Evolutionary conservation across 225 moss, liverwort and hornwort species (phyloP), one percentile per base, ranked within the genome.

Genomic region (Lunularia cruciata): DNA sequence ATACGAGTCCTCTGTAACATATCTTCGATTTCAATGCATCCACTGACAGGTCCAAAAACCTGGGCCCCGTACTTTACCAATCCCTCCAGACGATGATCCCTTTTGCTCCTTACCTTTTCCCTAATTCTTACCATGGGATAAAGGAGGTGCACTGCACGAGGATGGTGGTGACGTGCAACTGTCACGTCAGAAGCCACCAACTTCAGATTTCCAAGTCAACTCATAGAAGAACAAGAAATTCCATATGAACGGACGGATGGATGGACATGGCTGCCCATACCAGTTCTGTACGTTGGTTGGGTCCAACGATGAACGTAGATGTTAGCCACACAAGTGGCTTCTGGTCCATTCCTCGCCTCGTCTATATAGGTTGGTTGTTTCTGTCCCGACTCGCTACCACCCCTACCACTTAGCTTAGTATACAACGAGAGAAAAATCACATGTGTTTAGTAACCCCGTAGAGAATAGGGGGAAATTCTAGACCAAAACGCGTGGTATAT

Each of bases 61-160:
- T 32, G 57, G 57, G 35, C 57, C n/a, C 57, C 33, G 57, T 58
- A 34, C 57, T 58, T 58, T 35, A 35, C 57, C 57, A 10, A 55
- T 55, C 55, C 55, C 28, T 55, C 55, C 4, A n/a, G n/a, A n/a
- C n/a, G n/a, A n/a, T 43, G 12, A 13, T 47, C 46, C 46, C 19
- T 19, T 47, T 19, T 13, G 14, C 14, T 15, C 46, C 5, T 47
- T 19, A 14, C 46, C 6, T 47, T 47, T 19, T 15, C 46, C 46
- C 19, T 5, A 19, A 47, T 47, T 26, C 52, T 52, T 22, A 23
- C 20, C 52, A 52, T 9, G 22, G n/a, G 52, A 16, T 2, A 19
- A 26, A 28, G 55, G 55, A 23, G 55, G 14, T 22, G 25, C 52
- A 53, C 28, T 31, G 55, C 55, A 55, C 55, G 28, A 55, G 55